phyloP scores from a whole-genome alignment of 23 red algal genomes.

The Rhodosorus marinus region DNA sequence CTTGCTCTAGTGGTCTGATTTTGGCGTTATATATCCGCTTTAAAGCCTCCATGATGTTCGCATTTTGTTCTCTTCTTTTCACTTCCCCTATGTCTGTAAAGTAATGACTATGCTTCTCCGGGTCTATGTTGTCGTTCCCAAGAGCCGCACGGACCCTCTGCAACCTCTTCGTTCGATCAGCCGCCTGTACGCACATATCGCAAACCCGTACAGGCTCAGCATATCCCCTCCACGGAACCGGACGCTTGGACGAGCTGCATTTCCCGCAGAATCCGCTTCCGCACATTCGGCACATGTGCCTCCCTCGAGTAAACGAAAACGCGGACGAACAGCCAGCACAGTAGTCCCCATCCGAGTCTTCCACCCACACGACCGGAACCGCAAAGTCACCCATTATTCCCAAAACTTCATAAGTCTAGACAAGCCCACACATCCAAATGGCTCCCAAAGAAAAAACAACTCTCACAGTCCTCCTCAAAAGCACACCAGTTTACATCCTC shows the following conservation, averaged over 20 bases:
- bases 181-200: constrained; percentile 31
- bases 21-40: constrained; percentile 61
- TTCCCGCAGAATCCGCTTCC: constrained; percentile 21
- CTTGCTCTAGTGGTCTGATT: constrained; percentile 37
- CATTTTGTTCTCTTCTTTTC: constrained; percentile 20
- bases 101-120: constrained; percentile 1
- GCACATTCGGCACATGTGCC: constrained; percentile 34
- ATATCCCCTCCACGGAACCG: constrained; percentile 20
- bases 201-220: constrained; percentile 30
- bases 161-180: constrained; percentile 12
- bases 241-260: constrained; percentile 16
- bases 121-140: not conserved
- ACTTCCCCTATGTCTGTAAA: constrained; percentile 16
- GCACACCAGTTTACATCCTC: too few species aligned
- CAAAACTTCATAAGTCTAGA: too few species aligned
- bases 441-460: too few species aligned
- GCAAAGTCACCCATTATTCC: too few species aligned
- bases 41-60: constrained; percentile 34
- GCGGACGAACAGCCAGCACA: constrained; percentile 30
- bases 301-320: constrained; percentile 27
- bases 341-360: too few species aligned
- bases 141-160: constrained; percentile 7
- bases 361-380: too few species aligned
- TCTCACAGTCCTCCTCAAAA: too few species aligned
- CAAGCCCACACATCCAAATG: too few species aligned